Base-by-base conservation (phyloP, 2,329 filamentous ascomycete species). In the Pseudogymnoascus sp. region DNA sequence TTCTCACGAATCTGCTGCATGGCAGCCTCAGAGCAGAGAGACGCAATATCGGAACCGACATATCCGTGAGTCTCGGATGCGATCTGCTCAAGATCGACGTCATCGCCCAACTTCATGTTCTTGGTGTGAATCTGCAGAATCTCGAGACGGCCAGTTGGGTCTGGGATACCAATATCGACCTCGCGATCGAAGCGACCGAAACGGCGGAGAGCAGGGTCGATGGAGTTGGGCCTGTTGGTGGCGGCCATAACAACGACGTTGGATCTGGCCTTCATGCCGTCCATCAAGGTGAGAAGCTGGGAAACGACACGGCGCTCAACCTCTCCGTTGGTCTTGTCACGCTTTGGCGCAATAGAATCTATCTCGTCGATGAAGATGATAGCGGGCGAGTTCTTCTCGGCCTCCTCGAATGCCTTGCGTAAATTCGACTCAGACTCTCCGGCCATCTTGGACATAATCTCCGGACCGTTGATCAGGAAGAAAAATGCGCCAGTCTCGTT, bases 1-100 rank as follows among this genome's bases (percentile, higher is more conserved):
- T 99, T 99, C 80, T 99, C 94, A 80, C 94, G 93, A 77, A 99
- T 99, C 80, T 99, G 94, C 77, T 99, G 94, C 94, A 99, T 99
- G 66, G 94, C 94, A 74, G 94, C 94, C 79, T 99, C 94, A 5
- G 94, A 99, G 80, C 94, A 99, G 64, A 99, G 90, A 31, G 94
- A 96, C 63, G 94, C 94, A 75, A 99, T 82, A 87, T 99, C 94
- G 33, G 94, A 97, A 81, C 94, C 94, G 68, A 99, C 94, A 71
- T 97, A 99, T 79, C 94, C 94, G 81, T 99, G 94, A 54, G 94
- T 99, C 81, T 99, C 94, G 31, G 94, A 86, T 61, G 94, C 94
- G 72, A 99, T 97, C 72, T 92, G 88, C 81, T 97, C 93, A 47
- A 99, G 85, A 72, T 99, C 94, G 64, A 99, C 94, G 70, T 97